A percentile compares a stretch with the other conserved stretches of the same genome.
Conservation (phyloP, 306 rosid species). For the Acmispon strigosus region DNA sequence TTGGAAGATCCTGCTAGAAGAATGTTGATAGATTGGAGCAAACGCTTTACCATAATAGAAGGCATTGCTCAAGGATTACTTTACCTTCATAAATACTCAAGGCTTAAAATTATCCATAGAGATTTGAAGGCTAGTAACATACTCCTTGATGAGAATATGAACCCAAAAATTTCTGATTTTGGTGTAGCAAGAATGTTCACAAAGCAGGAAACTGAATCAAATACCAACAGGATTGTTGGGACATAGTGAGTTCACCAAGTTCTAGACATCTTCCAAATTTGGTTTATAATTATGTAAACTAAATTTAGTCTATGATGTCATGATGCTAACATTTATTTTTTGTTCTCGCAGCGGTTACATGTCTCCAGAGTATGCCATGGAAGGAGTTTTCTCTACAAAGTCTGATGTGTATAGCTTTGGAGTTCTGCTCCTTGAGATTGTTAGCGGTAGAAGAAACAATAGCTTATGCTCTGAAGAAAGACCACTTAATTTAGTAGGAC, state of each 20-base stretch:
- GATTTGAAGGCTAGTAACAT: slow-evolving; percentile 26
- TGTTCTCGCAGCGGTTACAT: neutral
- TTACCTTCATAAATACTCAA: slow-evolving; percentile 18
- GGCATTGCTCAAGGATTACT: slow-evolving; percentile 12
- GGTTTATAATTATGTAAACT: neutral
- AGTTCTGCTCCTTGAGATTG: slow-evolving; percentile 23
- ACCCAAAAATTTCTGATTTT: slow-evolving; percentile 23
- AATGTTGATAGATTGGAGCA: neutral
- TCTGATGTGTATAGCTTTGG: slow-evolving; percentile 25
- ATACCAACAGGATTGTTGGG: slow-evolving; percentile 19
- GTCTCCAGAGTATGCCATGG: slow-evolving; percentile 23
- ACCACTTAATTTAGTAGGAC: slow-evolving; percentile 20
- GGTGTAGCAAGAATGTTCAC: slow-evolving; percentile 26
- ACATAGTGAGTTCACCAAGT: slow-evolving; percentile 3
- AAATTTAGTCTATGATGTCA: neutral
- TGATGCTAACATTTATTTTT: neutral
- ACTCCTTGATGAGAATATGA: slow-evolving; percentile 20
- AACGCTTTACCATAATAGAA: neutral
- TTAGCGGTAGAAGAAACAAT: slow-evolving; percentile 21
- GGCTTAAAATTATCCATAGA: slow-evolving; percentile 11
- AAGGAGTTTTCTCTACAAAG: slow-evolving; percentile 21
- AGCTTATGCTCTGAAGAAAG: neutral
- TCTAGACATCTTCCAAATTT: neutral
- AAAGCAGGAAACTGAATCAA: neutral
- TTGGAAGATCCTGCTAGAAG: neutral